A percentile compares a stretch with the other conserved stretches of the same genome.
phyloP scores from a whole-genome alignment of 139 green algal genomes.

The Dunaliella sp. region DNA sequence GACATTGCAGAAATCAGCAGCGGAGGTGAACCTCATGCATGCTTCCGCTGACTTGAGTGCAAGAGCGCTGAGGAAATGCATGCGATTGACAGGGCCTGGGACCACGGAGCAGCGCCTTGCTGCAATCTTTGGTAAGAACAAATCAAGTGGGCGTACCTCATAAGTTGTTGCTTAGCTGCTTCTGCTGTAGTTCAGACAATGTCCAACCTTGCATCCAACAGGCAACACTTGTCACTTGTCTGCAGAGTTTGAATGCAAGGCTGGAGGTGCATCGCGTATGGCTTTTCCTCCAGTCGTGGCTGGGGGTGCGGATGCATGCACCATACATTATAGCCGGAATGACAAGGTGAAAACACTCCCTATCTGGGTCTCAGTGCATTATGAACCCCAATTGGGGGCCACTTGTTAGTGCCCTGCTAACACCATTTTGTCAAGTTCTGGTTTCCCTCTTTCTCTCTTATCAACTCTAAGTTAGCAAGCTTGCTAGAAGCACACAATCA shows the following conservation, averaged over 20 bases:
- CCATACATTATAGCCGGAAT: slow-evolving; percentile 87
- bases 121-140: slow-evolving; percentile 59
- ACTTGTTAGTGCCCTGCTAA: no score
- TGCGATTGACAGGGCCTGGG: slow-evolving; percentile 39
- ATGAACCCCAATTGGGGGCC: no score
- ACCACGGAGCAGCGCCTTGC: slow-evolving; percentile 63
- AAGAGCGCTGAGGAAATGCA: slow-evolving; percentile 53
- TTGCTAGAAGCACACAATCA: no score
- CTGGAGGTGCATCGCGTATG: slow-evolving; percentile 61
- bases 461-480: no score
- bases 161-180: no score
- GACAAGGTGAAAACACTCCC: no score
- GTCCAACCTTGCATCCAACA: neutral
- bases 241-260: slow-evolving; percentile 56
- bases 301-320: slow-evolving; percentile 66
- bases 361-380: no score
- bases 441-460: no score
- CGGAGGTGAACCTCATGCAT: slow-evolving; percentile 67
- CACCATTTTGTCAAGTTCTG: no score
- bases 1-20: slow-evolving; percentile 64
- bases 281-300: slow-evolving; percentile 78
- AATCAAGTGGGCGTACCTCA: no score
- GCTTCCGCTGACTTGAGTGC: slow-evolving; percentile 52
- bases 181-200: neutral
- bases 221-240: neutral